These are phyloP conservation scores for Trichothecium sympodiale DNA, from an alignment of 2,329 filamentous ascomycete genomes.

Conservation along the genomic window DNA sequence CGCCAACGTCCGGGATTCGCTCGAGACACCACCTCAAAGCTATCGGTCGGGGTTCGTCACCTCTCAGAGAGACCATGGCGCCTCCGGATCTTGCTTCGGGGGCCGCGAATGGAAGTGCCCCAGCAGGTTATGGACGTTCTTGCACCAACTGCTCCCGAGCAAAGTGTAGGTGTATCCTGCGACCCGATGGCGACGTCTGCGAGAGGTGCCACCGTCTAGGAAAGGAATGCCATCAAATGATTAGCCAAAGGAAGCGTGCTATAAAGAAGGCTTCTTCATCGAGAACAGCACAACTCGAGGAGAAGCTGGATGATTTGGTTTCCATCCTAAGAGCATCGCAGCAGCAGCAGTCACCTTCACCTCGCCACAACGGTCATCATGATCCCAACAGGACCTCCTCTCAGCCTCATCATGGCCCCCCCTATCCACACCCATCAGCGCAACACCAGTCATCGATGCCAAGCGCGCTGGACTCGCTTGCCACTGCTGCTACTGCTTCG, in stretches of 20 bases:
- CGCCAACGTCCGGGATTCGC: too few species aligned
- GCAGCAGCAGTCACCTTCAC: conserved; percentile 6
- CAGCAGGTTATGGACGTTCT: conserved; percentile 30
- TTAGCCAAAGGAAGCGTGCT: conserved; percentile 26
- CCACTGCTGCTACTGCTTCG: conserved; percentile 21
- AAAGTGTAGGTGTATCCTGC: conserved; percentile 37
- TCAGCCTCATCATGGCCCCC: conserved; percentile 1
- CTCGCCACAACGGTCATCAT: conserved; percentile 1
- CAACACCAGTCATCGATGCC: conserved; percentile 8
- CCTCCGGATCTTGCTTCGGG: conserved; percentile 2
- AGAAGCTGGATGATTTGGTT: conserved; percentile 37
- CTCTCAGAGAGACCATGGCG: conserved; percentile 1
- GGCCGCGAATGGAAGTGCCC: conserved; percentile 11
- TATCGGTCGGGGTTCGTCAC: too few species aligned
- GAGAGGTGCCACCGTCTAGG: conserved; percentile 33
- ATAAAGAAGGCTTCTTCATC: conserved; percentile 20
- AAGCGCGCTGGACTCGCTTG: conserved; percentile 24
- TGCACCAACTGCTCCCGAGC: conserved; percentile 35
- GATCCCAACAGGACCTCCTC: background rate
- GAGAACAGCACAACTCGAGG: conserved; percentile 34
- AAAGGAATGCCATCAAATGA: conserved; percentile 34
- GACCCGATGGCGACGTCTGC: conserved; percentile 19
- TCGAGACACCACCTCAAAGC: too few species aligned
- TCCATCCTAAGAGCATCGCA: conserved; percentile 26
- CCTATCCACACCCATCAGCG: conserved; percentile 4